Base-by-base conservation (phyloP, 2,329 filamentous ascomycete species). In the Ceratocystis ficicola region DNA sequence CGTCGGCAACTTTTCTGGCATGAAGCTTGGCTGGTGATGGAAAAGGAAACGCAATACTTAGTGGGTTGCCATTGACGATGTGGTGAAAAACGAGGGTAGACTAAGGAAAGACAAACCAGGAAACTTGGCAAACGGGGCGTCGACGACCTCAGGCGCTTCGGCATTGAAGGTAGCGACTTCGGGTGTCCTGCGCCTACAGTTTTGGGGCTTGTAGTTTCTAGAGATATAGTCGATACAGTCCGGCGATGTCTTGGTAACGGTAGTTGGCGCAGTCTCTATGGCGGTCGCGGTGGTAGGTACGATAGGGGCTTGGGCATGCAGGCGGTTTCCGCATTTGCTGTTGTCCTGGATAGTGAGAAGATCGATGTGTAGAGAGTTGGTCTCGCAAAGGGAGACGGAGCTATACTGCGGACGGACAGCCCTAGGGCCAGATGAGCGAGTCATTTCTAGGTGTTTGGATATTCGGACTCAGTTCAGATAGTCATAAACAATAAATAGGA, bases 1-100 rank as follows among this genome's bases (percentile, higher is more conserved):
- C 77, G 28, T 76, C 74, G 52, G 77, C 80, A 17, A 84, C 81
- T 70, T 81, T 83, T 67, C 77, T 76, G n/a, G 81, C 82, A 70
- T 85, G 82, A 52, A 76, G 73, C 71, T 82, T 84, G 66, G 81
- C 82, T 84, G 5, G 59, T 8, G 60, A 62, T 10, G 63, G 28
- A 17, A 65, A 68, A 46, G n/a, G 28, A n/a, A 7, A 60, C n/a
- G 20, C 44, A 17, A n/a, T 62, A 20, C 12, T 63, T 20, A 44
- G 50, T 20, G 57, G 44, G 15, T 50, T 25, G n/a, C 20, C 22
- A 25, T 22, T 50, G 36, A 60, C 17, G 20, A 8, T 25, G 1
- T 12, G 22, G 3, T 10, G 8, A 6, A 12, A 4, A 6, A 7
- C 36, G 36, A 41, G 17, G 15, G 22, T 8, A 12, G 46, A 22